phyloP scores from a whole-genome alignment of 805 yeast genomes.

The Candida nanaspora region DNA sequence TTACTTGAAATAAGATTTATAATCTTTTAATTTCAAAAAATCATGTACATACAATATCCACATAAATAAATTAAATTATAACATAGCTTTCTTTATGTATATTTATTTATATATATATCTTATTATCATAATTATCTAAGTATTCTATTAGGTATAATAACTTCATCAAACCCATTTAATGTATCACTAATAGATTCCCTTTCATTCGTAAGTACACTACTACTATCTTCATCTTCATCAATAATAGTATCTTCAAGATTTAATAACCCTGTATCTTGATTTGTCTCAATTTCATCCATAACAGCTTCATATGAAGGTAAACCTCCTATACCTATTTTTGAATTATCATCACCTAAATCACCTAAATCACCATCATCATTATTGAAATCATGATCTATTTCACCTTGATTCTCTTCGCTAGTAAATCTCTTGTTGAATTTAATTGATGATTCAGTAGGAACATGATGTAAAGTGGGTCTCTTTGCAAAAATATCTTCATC shows the following conservation, averaged over 20 bases:
- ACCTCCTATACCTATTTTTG: slow-evolving; percentile 3
- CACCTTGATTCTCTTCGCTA: not conserved
- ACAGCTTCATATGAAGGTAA: slow-evolving; percentile 22
- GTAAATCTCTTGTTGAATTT: slow-evolving; percentile 12
- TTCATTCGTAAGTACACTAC: not conserved
- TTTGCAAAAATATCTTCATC: too few species aligned
- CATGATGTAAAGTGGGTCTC: slow-evolving; percentile 6
- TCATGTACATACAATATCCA: not conserved
- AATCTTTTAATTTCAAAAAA: not conserved
- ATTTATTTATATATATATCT: not conserved
- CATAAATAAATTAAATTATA: not conserved
- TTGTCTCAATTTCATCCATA: slow-evolving; percentile 7
- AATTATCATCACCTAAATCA: too few species aligned
- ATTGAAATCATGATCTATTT: slow-evolving; percentile 3
- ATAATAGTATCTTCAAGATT: not conserved
- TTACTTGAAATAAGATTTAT: not conserved
- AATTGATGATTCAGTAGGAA: slow-evolving; percentile 19
- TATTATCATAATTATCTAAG: not conserved
- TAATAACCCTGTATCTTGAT: slow-evolving; percentile 13
- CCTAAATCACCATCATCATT: not conserved
- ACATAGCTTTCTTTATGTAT: too few species aligned
- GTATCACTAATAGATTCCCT: slow-evolving; percentile 2
- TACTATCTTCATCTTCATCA: not conserved
- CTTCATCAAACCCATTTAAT: not conserved
- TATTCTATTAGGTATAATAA: not conserved